These are phyloP conservation scores for Colletotrichum siamense DNA, from an alignment of 2,329 filamentous ascomycete genomes.

Conservation along the genomic window DNA sequence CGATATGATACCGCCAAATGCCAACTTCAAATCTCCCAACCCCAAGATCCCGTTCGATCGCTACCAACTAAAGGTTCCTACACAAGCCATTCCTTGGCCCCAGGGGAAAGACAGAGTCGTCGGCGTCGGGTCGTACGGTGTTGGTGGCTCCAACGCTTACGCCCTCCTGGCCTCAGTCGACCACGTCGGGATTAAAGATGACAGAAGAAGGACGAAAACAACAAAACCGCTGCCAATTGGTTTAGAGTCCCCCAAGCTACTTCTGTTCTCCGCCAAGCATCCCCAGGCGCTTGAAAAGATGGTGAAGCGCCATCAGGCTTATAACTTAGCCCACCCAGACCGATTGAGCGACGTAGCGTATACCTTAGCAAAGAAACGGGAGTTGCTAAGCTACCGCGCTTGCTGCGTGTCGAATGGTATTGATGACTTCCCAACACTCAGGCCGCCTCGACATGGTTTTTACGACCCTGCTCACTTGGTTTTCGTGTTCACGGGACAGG, in stretches of 20 bases:
- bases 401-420: slow-evolving; percentile 23
- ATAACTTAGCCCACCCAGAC: slow-evolving; percentile 13
- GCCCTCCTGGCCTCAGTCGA: background rate
- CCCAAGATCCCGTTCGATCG: slow-evolving; percentile 16
- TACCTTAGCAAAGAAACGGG: slow-evolving; percentile 32
- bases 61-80: slow-evolving; percentile 29
- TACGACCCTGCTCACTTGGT: slow-evolving; percentile 25
- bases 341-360: slow-evolving; percentile 30
- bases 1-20: slow-evolving; percentile 14
- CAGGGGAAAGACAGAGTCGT: slow-evolving; percentile 26
- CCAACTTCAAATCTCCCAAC: slow-evolving; percentile 17
- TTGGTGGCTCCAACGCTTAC: slow-evolving; percentile 28
- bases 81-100: slow-evolving; percentile 30
- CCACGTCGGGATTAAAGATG: background rate
- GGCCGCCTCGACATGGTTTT: slow-evolving; percentile 25
- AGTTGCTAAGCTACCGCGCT: slow-evolving; percentile 29
- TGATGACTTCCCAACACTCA: slow-evolving; percentile 1
- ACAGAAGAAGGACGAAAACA: background rate
- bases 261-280: slow-evolving; percentile 2
- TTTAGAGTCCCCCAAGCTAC: background rate
- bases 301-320: slow-evolving; percentile 15
- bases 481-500: slow-evolving; percentile 22
- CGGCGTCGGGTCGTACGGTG: slow-evolving; percentile 41
- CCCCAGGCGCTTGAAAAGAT: slow-evolving; percentile 12
- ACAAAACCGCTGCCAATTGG: background rate